Conservation (phyloP, 495 filamentous ascomycete species). For the Neurospora sp. region DNA sequence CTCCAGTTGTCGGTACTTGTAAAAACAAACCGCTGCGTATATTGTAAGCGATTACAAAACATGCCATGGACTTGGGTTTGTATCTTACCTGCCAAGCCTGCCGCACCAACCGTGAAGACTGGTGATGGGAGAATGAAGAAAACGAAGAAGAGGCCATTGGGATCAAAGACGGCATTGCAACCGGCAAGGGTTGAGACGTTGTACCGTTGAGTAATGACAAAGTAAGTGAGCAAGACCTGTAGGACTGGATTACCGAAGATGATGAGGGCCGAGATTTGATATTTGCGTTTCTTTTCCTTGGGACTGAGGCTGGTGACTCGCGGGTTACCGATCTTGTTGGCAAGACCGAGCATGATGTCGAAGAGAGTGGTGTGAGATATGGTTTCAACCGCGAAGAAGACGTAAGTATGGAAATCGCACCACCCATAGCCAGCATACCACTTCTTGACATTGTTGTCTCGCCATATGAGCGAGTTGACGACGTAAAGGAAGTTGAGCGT, state of each 20-base stretch:
- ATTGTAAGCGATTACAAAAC: constrained; percentile 3
- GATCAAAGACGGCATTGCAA: constrained; percentile 53
- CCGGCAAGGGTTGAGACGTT: constrained; percentile 63
- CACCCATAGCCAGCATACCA: constrained; percentile 70
- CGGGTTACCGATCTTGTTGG: constrained; percentile 56
- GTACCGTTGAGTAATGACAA: constrained; percentile 64
- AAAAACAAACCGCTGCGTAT: constrained; percentile 50
- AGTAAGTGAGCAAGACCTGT: constrained; percentile 55
- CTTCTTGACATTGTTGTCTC: constrained; percentile 48
- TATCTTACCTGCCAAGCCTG: constrained; percentile 63
- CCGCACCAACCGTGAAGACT: constrained; percentile 51
- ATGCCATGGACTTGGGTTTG: background rate
- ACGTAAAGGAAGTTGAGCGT: constrained; percentile 58
- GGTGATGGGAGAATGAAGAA: constrained; percentile 58
- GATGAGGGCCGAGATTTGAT: constrained; percentile 51
- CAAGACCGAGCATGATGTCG: constrained; percentile 68
- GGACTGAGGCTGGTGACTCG: constrained; percentile 41
- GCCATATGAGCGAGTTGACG: constrained; percentile 77
- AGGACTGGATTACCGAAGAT: constrained; percentile 60
- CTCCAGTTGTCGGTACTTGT: constrained; percentile 58
- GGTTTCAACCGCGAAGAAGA: constrained; percentile 43
- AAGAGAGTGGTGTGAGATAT: constrained; percentile 52
- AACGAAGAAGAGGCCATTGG: constrained; percentile 60
- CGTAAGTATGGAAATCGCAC: constrained; percentile 74
- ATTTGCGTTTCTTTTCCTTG: constrained; percentile 41